Evolutionary conservation across 2,329 filamentous ascomycete genomes (phyloP).

Genomic region (Colletotrichum paranaense): DNA sequence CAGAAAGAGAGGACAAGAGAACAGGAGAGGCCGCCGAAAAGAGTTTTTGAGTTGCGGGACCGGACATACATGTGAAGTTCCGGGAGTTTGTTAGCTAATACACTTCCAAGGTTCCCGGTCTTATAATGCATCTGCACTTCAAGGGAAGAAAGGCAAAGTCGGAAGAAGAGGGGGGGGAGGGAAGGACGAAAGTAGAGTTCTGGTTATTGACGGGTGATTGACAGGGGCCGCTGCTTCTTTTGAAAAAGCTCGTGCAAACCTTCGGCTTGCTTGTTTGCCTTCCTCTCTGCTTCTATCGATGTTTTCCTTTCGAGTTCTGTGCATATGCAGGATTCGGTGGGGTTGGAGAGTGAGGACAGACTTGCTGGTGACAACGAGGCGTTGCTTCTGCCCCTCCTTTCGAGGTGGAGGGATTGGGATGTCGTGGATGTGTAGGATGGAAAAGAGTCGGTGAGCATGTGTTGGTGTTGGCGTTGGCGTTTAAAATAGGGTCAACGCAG

Average conservation of each 20-base stretch:
- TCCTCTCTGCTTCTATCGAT: background rate
- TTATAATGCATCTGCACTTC: too few species aligned
- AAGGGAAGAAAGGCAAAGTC: background rate
- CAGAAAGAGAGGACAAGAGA: background rate
- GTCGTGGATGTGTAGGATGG: too few species aligned
- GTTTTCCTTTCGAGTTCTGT: background rate
- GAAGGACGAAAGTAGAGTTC: background rate
- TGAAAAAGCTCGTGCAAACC: background rate
- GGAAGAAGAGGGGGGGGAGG: background rate
- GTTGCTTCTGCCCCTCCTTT: too few species aligned
- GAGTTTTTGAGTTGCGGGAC: background rate
- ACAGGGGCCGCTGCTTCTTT: background rate
- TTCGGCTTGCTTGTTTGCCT: background rate
- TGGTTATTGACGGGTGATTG: background rate
- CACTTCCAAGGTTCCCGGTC: background rate
- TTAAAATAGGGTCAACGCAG: background rate
- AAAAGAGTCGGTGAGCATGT: background rate
- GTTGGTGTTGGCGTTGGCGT: background rate
- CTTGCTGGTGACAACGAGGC: too few species aligned
- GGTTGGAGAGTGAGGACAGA: background rate
- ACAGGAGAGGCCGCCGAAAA: background rate
- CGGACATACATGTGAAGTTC: background rate
- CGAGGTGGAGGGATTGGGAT: too few species aligned
- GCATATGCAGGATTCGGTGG: background rate
- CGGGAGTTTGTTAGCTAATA: background rate